Percentiles rank a stretch among this genome's conserved stretches.
phyloP scores from a whole-genome alignment of 768 basidiomycete species.

The Pleurotus cornucopiae region DNA sequence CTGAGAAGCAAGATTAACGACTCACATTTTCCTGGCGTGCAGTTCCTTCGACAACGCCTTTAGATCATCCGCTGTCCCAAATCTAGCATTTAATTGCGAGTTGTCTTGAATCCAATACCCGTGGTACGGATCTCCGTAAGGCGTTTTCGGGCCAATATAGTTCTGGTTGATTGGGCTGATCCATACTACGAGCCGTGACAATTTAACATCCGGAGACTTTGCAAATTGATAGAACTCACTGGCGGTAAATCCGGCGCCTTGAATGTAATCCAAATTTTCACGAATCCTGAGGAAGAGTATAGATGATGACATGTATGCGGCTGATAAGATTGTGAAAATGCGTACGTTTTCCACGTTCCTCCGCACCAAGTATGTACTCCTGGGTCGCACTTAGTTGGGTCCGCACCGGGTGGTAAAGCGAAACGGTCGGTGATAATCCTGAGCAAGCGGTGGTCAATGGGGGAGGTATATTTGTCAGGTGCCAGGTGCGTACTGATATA shows the following conservation, averaged over 20 bases:
- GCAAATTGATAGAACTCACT: conserved; percentile 29
- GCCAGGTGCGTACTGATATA: conserved; percentile 62
- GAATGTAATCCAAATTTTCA: conserved; percentile 81
- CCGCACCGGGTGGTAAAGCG: conserved; percentile 56
- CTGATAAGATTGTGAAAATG: too few species aligned
- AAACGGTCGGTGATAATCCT: conserved; percentile 76
- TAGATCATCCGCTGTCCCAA: conserved; percentile 65
- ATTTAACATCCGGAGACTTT: background rate
- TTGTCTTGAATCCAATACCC: conserved; percentile 81
- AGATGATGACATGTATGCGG: too few species aligned
- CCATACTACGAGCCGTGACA: conserved; percentile 49
- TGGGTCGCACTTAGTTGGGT: conserved; percentile 52
- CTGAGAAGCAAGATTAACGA: conserved; percentile 3
- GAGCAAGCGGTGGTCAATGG: background rate
- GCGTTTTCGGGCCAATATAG: conserved; percentile 63
- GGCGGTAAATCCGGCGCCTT: conserved; percentile 79
- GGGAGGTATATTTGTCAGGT: background rate
- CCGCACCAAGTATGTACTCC: conserved; percentile 71
- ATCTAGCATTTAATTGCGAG: conserved; percentile 53
- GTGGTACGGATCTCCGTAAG: conserved; percentile 82
- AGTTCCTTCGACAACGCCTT: conserved; percentile 56
- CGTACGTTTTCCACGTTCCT: conserved; percentile 75
- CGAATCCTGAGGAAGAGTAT: conserved; percentile 37
- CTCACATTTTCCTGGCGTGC: conserved; percentile 69
- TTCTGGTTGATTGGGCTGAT: conserved; percentile 81